phyloP scores from a whole-genome alignment of 2,329 filamentous ascomycete genomes.

The Botrytis fabae region DNA sequence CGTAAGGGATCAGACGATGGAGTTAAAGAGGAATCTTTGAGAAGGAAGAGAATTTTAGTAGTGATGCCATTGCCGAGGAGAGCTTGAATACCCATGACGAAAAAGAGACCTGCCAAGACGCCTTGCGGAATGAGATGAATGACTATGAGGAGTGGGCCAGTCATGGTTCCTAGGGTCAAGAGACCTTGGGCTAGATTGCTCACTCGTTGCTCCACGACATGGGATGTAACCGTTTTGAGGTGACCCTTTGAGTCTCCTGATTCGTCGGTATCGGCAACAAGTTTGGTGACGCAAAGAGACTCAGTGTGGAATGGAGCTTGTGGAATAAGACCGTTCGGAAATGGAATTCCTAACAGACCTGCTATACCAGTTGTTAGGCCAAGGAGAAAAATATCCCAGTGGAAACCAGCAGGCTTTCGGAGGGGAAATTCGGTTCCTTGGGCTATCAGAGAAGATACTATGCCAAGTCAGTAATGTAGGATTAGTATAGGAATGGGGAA shows the following conservation, averaged over 20 bases:
- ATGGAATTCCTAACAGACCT: conserved; percentile 74
- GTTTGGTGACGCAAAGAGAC: conserved; percentile 70
- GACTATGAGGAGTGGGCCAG: conserved; percentile 69
- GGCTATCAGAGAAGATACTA: conserved; percentile 78
- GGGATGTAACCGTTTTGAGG: conserved; percentile 52
- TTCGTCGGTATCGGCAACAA: conserved; percentile 51
- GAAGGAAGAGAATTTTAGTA: conserved; percentile 68
- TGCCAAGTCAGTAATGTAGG: conserved; percentile 14
- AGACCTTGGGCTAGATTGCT: conserved; percentile 79
- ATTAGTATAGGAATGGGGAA: neutral
- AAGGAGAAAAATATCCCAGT: conserved; percentile 82
- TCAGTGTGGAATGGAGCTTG: conserved; percentile 82
- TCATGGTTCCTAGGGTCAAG: conserved; percentile 77
- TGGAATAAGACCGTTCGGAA: conserved; percentile 80
- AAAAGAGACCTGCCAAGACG: conserved; percentile 78
- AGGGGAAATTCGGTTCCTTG: conserved; percentile 83
- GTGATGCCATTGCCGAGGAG: conserved; percentile 77
- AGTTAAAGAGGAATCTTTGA: conserved; percentile 64
- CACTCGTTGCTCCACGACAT: conserved; percentile 75
- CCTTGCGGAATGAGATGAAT: conserved; percentile 77
- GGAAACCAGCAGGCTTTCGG: conserved; percentile 77
- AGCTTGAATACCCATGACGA: conserved; percentile 80
- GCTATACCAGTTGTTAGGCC: conserved; percentile 75
- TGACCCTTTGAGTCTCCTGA: conserved; percentile 60
- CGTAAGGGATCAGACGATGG: conserved; percentile 59